Evolutionary conservation across 2,329 filamentous ascomycete genomes (phyloP), one percentile per base, ranked within the genome.

Genomic region (Xylariales sp.): DNA sequence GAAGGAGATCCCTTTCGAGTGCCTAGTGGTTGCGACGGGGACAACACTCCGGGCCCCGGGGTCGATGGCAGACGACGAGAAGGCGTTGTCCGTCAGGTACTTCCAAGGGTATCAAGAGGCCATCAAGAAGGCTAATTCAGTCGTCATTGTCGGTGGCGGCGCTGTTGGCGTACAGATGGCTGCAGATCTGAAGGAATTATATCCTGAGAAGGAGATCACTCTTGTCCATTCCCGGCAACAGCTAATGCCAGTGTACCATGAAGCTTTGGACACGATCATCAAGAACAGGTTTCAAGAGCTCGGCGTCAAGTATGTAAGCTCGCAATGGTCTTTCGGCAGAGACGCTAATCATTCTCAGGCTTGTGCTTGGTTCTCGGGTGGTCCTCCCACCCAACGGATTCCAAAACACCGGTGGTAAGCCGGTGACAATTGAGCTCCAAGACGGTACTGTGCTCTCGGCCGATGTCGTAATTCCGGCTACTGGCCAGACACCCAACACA

Each of bases 91-190:
- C 0, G 54, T 63, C 4, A 43, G 45, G 20, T 63, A 63, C 32
- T 43, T 71, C 9, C 51, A 55, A 28, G 40, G 36, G 14, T 58
- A 64, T 48, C 68, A 67, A 48, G 38, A 51, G 1, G 50, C 48
- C 5, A 57, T 72, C 31, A 47, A 43, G 29, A 31, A 46, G 2
- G 55, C 61, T 4, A 46, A 43, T 5, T 54, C 59, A 4, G 44
- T 66, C 14, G 50, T 58, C 18, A 51, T 67, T 4, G 42, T 68
- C 4, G 72, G 71, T 4, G 70, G 69, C 11, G 71, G 71, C 4
- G 68, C 72, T 4, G 71, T 74, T 1, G 71, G 72, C 1, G 66
- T 74, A 11, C 66, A 75, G 49, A 61, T 74, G 52, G 70, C 70
- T 1, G 63, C 66, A 7, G 72, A 76, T 49, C 62, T 70, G 24